phyloP scores from a whole-genome alignment of 164 flowering plant species.

The Houttuynia cordata region DNA sequence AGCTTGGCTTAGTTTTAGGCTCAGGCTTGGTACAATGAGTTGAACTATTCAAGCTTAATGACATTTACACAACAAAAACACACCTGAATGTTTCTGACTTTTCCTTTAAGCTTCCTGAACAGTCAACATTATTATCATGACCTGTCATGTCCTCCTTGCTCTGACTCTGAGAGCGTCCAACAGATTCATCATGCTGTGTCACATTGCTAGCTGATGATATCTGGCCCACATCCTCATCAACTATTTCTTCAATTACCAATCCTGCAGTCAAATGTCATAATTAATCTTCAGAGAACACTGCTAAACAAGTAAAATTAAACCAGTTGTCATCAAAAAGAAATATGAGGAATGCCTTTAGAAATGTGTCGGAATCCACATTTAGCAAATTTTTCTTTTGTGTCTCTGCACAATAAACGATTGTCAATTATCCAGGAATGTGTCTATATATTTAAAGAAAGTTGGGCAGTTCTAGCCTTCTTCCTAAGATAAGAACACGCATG shows the following conservation, averaged over 20 bases:
- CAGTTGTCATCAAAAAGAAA: background rate
- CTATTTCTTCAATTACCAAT: slow-evolving; percentile 81
- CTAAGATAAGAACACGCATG: background rate
- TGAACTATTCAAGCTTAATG: no score
- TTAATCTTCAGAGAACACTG: background rate
- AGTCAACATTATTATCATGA: slow-evolving; percentile 24
- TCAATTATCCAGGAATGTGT: no score
- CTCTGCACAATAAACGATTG: slow-evolving; percentile 26
- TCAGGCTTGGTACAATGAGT: no score
- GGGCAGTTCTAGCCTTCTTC: background rate
- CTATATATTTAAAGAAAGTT: no score
- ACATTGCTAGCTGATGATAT: slow-evolving; percentile 10
- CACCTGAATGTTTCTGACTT: slow-evolving; percentile 82
- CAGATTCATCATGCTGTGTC: slow-evolving; percentile 16
- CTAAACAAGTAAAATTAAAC: background rate
- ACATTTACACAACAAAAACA: background rate
- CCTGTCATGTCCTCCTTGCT: slow-evolving; percentile 9
- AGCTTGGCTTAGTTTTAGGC: no score
- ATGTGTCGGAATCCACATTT: slow-evolving; percentile 22
- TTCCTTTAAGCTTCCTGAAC: slow-evolving; percentile 37
- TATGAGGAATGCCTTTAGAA: slow-evolving; percentile 29
- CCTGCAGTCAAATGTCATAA: slow-evolving; percentile 22
- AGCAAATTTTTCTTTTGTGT: slow-evolving; percentile 38
- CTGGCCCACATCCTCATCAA: slow-evolving; percentile 37
- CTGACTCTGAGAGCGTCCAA: slow-evolving; percentile 13